Base-by-base conservation (phyloP, 1,284 basidiomycete species). In the Takashimella koratensis region DNA sequence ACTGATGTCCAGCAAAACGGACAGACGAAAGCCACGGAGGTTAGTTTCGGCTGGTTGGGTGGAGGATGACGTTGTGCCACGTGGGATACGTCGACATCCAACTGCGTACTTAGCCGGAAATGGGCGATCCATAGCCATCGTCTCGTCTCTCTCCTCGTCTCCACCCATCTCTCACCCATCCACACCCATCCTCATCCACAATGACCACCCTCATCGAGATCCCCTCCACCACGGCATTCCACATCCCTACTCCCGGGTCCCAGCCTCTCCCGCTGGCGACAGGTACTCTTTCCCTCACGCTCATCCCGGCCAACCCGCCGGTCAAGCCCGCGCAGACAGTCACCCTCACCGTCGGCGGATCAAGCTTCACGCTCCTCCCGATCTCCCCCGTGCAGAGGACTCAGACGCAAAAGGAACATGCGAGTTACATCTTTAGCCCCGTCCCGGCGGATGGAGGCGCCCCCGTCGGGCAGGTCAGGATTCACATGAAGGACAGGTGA, bases 201-300 rank as follows among this genome's bases (percentile, higher is more conserved):
- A 74, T 74, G 71, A 67, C 68, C 43, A 68, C 71, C 8, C 60
- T 76, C 30, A 50, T 71, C 49, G 62, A 60, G 16, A 72, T 76
- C 56, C 72, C 71, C 3, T 43, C 49, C 23, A 48, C 51, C 20
- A 66, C 55, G 6, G 74, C 70, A 2, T 59, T 64, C 47, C 75
- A 76, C 58, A 42, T 75, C 45, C 72, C 75, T 4, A 62, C 67
- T 0, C 68, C 68, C 0, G 56, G 54, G 1, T 57, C 56, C 2
- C 27, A 54, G 0, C 66, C 71, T 8, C 59, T 76, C 20, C 67
- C 67, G 5, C 66, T 76, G 24, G 66, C 73, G 3, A 46, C 54
- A 4, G 75, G 75, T 47, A 66, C 70, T 27, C 63, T 76, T 22
- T 52, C 53, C 19, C 65, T 76, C 51, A 61, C 63, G 27, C 54